Evolutionary conservation across 23 red algal species (phyloP).

Genomic region (Gracilariopsis chorda): DNA sequence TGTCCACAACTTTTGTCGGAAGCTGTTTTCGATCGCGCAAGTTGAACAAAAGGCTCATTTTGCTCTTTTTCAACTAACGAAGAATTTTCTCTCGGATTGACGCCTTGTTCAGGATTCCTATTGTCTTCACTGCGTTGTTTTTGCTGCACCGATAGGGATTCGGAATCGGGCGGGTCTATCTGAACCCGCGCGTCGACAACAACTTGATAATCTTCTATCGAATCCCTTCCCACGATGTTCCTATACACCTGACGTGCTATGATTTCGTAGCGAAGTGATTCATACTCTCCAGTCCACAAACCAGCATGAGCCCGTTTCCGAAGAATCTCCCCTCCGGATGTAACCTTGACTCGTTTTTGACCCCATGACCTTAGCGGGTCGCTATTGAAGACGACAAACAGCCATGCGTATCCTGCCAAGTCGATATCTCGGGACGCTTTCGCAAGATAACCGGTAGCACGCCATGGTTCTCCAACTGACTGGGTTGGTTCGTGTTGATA

Average conservation of each 20-base stretch:
- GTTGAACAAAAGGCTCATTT: no score
- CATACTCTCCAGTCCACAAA: background rate
- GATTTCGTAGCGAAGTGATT: background rate
- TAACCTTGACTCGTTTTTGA: background rate
- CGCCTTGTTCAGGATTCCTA: background rate
- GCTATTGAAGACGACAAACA: background rate
- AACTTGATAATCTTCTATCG: background rate
- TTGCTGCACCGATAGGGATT: background rate
- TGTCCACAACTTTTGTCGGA: background rate
- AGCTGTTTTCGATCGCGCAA: background rate
- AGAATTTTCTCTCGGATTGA: background rate
- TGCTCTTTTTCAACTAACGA: background rate
- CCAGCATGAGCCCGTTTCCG: background rate
- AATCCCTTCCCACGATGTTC: conserved; percentile 6
- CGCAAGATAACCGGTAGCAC: background rate
- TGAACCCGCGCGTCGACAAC: background rate
- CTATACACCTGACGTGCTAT: background rate
- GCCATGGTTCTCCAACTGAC: background rate
- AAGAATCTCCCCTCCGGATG: background rate
- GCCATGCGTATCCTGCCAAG: background rate
- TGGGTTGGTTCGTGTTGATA: background rate
- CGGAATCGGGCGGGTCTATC: background rate
- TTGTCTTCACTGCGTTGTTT: background rate
- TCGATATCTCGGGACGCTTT: background rate
- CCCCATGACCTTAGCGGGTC: background rate